Conservation (phyloP, 1,284 basidiomycete species). For the Macrocystidia cucumis region DNA sequence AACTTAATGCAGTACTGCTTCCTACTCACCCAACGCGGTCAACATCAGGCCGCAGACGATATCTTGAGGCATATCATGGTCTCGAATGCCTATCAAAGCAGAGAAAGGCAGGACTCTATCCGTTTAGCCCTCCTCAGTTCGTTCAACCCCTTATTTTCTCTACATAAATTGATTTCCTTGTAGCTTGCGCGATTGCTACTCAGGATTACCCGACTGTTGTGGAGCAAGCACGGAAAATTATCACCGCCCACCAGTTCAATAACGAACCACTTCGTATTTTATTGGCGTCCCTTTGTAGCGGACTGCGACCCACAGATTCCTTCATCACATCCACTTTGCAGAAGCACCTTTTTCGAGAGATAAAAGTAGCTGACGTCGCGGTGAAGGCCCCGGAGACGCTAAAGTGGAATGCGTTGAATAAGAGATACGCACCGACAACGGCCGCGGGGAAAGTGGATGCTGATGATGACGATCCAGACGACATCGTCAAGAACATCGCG, state of each 20-base stretch:
- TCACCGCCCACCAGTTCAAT: conserved; percentile 67
- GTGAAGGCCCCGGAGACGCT: conserved; percentile 52
- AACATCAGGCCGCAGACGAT: conserved; percentile 69
- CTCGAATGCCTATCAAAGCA: conserved; percentile 71
- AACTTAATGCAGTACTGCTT: conserved; percentile 77
- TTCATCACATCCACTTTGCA: conserved; percentile 74
- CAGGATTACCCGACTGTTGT: conserved; percentile 52
- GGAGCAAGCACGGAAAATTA: conserved; percentile 69
- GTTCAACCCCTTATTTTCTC: conserved; percentile 17
- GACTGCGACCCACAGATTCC: conserved; percentile 58
- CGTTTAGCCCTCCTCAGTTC: conserved; percentile 67
- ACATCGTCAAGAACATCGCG: conserved; percentile 19
- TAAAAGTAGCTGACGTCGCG: conserved; percentile 57
- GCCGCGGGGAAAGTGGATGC: conserved; percentile 18
- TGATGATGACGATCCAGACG: conserved; percentile 21
- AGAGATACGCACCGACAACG: conserved; percentile 38
- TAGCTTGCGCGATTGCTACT: conserved; percentile 66
- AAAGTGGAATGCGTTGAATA: conserved; percentile 46
- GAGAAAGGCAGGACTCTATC: conserved; percentile 60
- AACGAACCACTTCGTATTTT: conserved; percentile 78
- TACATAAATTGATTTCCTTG: conserved; percentile 2
- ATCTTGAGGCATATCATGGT: conserved; percentile 72
- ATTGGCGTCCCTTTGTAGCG: conserved; percentile 61
- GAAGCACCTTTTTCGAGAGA: conserved; percentile 77
- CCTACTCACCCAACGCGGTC: conserved; percentile 59